Evolutionary conservation across 1,284 basidiomycete species (phyloP), one percentile per base, ranked within the genome.

Genomic region (Heterobasidion annosum): DNA sequence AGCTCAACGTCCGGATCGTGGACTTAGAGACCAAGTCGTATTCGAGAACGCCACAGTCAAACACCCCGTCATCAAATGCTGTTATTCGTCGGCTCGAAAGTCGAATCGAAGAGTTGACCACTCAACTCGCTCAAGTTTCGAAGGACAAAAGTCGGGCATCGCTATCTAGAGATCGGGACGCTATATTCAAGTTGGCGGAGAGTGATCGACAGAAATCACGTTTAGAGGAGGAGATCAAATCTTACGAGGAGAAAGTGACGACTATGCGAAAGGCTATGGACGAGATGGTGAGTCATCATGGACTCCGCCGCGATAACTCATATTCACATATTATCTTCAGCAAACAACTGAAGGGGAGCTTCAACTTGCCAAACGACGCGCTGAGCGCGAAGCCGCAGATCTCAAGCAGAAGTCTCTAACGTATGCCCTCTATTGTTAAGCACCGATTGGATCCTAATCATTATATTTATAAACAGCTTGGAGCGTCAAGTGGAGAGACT

Each of bases 1-100:
- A 91, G 50, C 70, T 91, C 35, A 89, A 91, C 56, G 77, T 90
- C 40, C 84, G 83, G 34, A 81, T 92, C 56, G 83, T 90, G 8
- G 90, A 92, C 62, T 73, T 92, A 10, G 91, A 92, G 66, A 89
- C 88, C 0, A 85, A 77, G 62, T 84, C 88, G 1, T 84, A 88
- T 60, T 68, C 82, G 8, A 81, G 67, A 56, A 79, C 80, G 15
- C 82, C 87, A n/a, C 76, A 84, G 25, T 75, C 83, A 9, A 65
- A 48, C 13, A 25, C 48, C 8, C 19, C 48, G 8, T 42, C 75
- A 2, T 70, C 78, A 1, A 67, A 70, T 1, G 75, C 81, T 1
- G 70, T 68, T 8, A 61, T 60, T 19, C 74, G 83, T 49, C 79
- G 85, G 32, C 68, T 82, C 34, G 85, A 87, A 56, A 79, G 74